These are phyloP conservation scores for Trichomonascus vanleenenianus DNA, from an alignment of 805 yeast genomes.

Conservation along the genomic window DNA sequence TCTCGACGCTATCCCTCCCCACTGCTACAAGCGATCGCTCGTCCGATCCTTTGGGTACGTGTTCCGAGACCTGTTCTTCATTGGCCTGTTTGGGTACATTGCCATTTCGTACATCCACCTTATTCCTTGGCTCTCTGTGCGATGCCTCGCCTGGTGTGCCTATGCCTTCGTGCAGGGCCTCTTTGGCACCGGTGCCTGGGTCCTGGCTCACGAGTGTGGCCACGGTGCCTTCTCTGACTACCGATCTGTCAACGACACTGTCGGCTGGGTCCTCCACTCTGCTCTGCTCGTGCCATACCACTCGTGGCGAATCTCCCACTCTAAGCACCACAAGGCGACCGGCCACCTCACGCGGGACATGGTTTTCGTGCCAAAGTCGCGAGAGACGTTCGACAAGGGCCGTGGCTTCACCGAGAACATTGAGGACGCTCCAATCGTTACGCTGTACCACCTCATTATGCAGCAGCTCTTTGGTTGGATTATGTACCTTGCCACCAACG, in stretches of 20 bases:
- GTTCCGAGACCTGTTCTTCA: slow-evolving; percentile 47
- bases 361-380: slow-evolving; percentile 74
- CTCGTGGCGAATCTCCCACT: slow-evolving; percentile 79
- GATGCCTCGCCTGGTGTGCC: slow-evolving; percentile 52
- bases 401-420: slow-evolving; percentile 42
- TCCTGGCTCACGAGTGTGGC: slow-evolving; percentile 87
- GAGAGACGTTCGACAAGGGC: slow-evolving; percentile 41
- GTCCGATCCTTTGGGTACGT: slow-evolving; percentile 54
- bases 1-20: slow-evolving; percentile 60
- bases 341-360: slow-evolving; percentile 77
- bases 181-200: slow-evolving; percentile 75
- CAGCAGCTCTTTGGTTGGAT: slow-evolving; percentile 82
- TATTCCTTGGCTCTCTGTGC: slow-evolving; percentile 35
- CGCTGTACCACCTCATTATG: slow-evolving; percentile 45
- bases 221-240: slow-evolving; percentile 78
- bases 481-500: slow-evolving; percentile 57
- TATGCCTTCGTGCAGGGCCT: slow-evolving; percentile 53
- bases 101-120: slow-evolving; percentile 49
- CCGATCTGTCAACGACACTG: slow-evolving; percentile 63
- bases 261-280: slow-evolving; percentile 81
- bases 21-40: slow-evolving; percentile 62
- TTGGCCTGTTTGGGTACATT: slow-evolving; percentile 41
- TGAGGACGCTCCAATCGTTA: slow-evolving; percentile 68
- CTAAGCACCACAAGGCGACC: slow-evolving; percentile 86
- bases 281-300: slow-evolving; percentile 75